Base-by-base conservation (phyloP, 2,329 filamentous ascomycete species). In the Colletotrichum sansevieriae region DNA sequence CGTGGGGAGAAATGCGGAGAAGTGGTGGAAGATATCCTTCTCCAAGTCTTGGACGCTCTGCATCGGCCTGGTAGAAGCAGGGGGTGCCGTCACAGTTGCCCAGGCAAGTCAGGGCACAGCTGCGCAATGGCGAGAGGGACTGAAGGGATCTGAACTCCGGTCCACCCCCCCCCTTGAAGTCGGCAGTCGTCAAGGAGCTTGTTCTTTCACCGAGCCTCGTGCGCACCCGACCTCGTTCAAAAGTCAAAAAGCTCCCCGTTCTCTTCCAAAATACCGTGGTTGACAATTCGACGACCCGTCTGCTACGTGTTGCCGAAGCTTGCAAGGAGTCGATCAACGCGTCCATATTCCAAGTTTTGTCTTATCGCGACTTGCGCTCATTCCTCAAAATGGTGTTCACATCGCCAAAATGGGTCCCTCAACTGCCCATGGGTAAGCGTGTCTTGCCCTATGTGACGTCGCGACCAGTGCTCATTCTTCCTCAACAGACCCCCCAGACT, bases 401-500 rank as follows among this genome's bases (percentile, higher is more conserved):
- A 59, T 82, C 90, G 64, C 89, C 90, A 9, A 78, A 85, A 73
- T 91, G 88, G 85, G 84, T 88, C 25, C 88, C 89, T 5, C 78
- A 83, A 73, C 83, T 92, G 29, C 85, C 88, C n/a, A 81, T 83
- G 12, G 81, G 85, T 87, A 76, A 74, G 80, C 35, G n/a, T 33
- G 18, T 52, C 49, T 46, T 20, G 15, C 41, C 41, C 15, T 59
- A 65, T 39, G 63, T 56, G 39, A 37, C 37, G 49, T 20, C 39
- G 18, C 43, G 35, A 18, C 44, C 57, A 41, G 41, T 37, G 63
- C 67, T 70, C 29, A 70, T 43, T 29, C 35, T 57, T 8, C 39
- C 15, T 51, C 4, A 3, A 37, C 77, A 79, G 86, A 90, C 39
- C 84, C 91, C 10, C 93, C 93, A 15, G 93, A 96, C 78, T 88